Percentiles rank a stretch among this genome's conserved stretches.
Evolutionary conservation across 306 rosid genomes (phyloP).

Genomic region (Rubus parviflorus): DNA sequence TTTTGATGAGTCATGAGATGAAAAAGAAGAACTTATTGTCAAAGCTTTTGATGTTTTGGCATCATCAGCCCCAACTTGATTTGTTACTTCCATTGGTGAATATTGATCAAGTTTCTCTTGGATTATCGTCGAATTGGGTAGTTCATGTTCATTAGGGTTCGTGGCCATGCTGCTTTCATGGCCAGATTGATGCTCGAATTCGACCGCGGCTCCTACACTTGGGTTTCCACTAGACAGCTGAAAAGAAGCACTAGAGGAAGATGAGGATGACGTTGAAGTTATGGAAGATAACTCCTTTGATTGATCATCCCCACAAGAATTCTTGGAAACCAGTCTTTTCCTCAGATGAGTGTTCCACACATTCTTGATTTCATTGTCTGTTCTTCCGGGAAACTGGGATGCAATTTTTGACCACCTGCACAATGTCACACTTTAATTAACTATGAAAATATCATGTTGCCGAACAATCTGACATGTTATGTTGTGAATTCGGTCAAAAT

Average conservation of each 20-base stretch:
- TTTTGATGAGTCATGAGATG: slow-evolving; percentile 49
- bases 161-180: slow-evolving; percentile 16
- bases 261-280: slow-evolving; percentile 42
- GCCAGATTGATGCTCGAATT: slow-evolving; percentile 8
- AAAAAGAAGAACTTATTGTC: slow-evolving; percentile 31
- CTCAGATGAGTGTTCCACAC: slow-evolving; percentile 96
- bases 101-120: neutral
- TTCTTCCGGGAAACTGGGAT: slow-evolving; percentile 72
- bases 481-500: no score
- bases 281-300: slow-evolving; percentile 59
- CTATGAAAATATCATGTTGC: neutral
- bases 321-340: slow-evolving; percentile 48
- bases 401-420: slow-evolving; percentile 95
- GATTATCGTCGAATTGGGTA: neutral
- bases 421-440: neutral
- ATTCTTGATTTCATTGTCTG: slow-evolving; percentile 93
- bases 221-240: slow-evolving; percentile 30
- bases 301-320: slow-evolving; percentile 32
- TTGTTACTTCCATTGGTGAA: slow-evolving; percentile 26
- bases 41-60: slow-evolving; percentile 34
- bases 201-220: neutral
- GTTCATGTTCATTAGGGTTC: neutral
- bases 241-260: slow-evolving; percentile 52
- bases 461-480: no score
- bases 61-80: slow-evolving; percentile 17